phyloP scores from a whole-genome alignment of 345 rosid species.

The Cardiospermum halicacabum region DNA sequence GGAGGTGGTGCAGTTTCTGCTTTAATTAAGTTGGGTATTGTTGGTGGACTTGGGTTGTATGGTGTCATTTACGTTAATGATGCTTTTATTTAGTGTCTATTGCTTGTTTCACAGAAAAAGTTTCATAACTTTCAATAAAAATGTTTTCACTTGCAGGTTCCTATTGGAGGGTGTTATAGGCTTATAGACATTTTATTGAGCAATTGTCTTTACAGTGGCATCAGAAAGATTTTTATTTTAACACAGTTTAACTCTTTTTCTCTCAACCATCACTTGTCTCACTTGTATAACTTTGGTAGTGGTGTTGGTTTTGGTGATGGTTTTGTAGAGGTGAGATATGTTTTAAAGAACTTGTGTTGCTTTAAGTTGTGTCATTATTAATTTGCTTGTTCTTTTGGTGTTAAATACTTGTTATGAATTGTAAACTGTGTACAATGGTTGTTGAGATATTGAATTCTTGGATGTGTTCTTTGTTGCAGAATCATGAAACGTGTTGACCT shows the following conservation, averaged over 20 bases:
- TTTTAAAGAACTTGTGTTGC: too few relatives aligned
- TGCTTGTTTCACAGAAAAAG: background rate
- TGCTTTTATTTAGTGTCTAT: background rate
- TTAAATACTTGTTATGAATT: too few relatives aligned
- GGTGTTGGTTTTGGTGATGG: conserved; percentile 83
- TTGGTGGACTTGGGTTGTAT: conserved; percentile 73
- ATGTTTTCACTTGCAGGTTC: conserved; percentile 49
- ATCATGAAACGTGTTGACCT: conserved; percentile 8
- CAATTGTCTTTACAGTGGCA: conserved; percentile 82
- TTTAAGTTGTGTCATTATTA: background rate
- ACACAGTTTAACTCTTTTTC: conserved; percentile 92
- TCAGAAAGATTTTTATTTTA: conserved; percentile 67
- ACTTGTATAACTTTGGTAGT: conserved; percentile 75
- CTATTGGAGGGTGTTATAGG: conserved; percentile 89
- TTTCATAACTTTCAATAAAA: background rate
- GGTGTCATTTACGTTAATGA: conserved; percentile 28
- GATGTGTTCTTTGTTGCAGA: background rate
- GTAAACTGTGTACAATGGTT: background rate
- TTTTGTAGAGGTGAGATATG: conserved; percentile 68
- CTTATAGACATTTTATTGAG: conserved; percentile 91
- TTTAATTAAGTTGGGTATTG: conserved; percentile 58
- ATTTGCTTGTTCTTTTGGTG: too few relatives aligned
- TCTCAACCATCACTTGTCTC: conserved; percentile 78
- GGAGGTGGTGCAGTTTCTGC: conserved; percentile 62
- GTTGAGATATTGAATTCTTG: background rate